Evolutionary conservation across 192 early-diverging fungal genomes (phyloP).

Genomic region (Backusella tarrabulga): DNA sequence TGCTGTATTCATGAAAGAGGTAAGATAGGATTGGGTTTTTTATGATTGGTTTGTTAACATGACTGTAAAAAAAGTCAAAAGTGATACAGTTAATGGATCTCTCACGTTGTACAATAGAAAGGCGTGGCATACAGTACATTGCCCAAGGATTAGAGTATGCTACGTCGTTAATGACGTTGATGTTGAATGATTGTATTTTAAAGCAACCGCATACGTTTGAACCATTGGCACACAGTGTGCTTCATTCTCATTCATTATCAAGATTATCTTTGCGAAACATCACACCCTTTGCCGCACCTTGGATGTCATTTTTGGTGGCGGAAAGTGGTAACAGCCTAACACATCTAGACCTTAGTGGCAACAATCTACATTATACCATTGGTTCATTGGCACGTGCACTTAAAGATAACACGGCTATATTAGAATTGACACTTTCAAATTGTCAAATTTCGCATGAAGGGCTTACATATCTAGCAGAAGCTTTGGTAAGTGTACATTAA

Average conservation of each 20-base stretch:
- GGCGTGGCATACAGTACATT: slow-evolving; percentile 8
- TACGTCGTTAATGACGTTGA: not conserved
- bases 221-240: not conserved
- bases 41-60: not conserved
- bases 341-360: slow-evolving; percentile 11
- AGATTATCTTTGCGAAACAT: not conserved
- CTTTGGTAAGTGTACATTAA: slow-evolving; percentile 36
- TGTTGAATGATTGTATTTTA: not conserved
- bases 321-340: not conserved
- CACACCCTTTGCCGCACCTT: not conserved
- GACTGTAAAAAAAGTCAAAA: slow-evolving; percentile 15
- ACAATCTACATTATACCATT: not conserved
- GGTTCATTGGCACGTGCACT: not conserved
- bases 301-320: not conserved
- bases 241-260: slow-evolving; percentile 2
- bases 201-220: not conserved
- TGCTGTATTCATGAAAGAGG: slow-evolving; percentile 70
- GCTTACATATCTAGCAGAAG: slow-evolving; percentile 42
- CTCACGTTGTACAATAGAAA: slow-evolving; percentile 9
- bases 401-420: not conserved
- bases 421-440: slow-evolving; percentile 27
- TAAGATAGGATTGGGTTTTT: not conserved
- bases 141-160: slow-evolving; percentile 11
- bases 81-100: slow-evolving; percentile 3
- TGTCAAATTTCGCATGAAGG: slow-evolving; percentile 45